Base-by-base conservation (phyloP, 2,329 filamentous ascomycete genomes). In the Fusarium sp. region DNA sequence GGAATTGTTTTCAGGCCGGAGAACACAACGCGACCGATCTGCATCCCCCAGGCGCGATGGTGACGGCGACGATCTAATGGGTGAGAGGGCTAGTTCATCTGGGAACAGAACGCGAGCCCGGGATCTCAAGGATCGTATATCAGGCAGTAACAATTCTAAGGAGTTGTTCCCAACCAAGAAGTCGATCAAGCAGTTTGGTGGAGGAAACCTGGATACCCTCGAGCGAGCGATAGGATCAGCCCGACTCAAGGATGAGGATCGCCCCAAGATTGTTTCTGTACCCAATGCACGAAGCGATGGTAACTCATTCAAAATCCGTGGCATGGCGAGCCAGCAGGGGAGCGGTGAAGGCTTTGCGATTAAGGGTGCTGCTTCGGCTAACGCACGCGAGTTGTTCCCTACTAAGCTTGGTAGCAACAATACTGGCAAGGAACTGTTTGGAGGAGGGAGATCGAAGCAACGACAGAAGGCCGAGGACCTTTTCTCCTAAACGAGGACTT, bases 391-490 rank as follows among this genome's bases (percentile, higher is more conserved):
- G 79, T 80, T 94, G 25, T 94, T 94, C 75, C 92, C 92, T 1
- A 85, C 86, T 20, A 92, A 89, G 72, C 87, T 90, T 47, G 84
- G 84, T 31, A 72, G 70, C n/a, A 70, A 57, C 45, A 93, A 93
- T 77, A 81, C 86, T 4, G 89, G 89, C 54, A 94, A 93, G 80
- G 92, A 94, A 78, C 80, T 94, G 20, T 93, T 94, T 75, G 65
- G 89, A 84, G 63, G 77, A 90, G 31, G 72, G 29, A 73, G 77
- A 53, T 57, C 79, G 71, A 72, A 93, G 92, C 79, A 80, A 69
- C 87, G 93, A 71, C 89, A 91, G 75, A 90, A 85, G 77, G 93
- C 93, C 0, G 91, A 93, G 75, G 93, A 95, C 81, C 84, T 93
- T 71, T 95, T 94, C 78, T 85, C 86, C 68, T 94, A 64, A 47